These are phyloP conservation scores for Cyphellophora europaea DNA, from an alignment of 2,329 filamentous ascomycete genomes.

Conservation along the genomic window DNA sequence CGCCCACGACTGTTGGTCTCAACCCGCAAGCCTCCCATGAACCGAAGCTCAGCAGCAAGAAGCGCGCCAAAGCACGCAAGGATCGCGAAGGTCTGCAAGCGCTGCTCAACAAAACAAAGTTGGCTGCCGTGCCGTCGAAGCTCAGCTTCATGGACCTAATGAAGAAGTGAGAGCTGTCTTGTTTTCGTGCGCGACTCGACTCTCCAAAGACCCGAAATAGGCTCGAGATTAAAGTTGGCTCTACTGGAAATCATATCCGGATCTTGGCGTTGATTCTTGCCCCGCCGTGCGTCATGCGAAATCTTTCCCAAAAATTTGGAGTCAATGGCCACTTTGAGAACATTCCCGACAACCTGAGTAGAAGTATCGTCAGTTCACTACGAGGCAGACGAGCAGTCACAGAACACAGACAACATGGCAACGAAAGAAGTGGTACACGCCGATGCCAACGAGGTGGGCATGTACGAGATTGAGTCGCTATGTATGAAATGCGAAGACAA, in stretches of 20 bases:
- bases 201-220: too few species aligned
- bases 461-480: conserved; percentile 53
- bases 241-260: too few species aligned
- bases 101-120: conserved; percentile 29
- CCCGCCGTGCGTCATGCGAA: not conserved
- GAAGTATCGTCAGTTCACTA: too few species aligned
- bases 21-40: too few species aligned
- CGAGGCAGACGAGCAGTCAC: too few species aligned
- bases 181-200: too few species aligned
- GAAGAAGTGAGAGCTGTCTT: conserved; percentile 10
- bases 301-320: not conserved
- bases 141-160: conserved; percentile 19
- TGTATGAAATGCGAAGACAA: conserved; percentile 82
- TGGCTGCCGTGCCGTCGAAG: conserved; percentile 4
- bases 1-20: too few species aligned
- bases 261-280: not conserved
- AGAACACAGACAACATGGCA: conserved; percentile 2
- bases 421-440: conserved; percentile 11
- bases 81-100: conserved; percentile 42
- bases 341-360: not conserved
- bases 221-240: not conserved
- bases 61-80: conserved; percentile 46
- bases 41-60: conserved; percentile 37
- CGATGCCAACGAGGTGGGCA: conserved; percentile 21
- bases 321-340: not conserved